Base-by-base conservation (phyloP, 2,329 filamentous ascomycete species). In the Alternaria brassicicola region DNA sequence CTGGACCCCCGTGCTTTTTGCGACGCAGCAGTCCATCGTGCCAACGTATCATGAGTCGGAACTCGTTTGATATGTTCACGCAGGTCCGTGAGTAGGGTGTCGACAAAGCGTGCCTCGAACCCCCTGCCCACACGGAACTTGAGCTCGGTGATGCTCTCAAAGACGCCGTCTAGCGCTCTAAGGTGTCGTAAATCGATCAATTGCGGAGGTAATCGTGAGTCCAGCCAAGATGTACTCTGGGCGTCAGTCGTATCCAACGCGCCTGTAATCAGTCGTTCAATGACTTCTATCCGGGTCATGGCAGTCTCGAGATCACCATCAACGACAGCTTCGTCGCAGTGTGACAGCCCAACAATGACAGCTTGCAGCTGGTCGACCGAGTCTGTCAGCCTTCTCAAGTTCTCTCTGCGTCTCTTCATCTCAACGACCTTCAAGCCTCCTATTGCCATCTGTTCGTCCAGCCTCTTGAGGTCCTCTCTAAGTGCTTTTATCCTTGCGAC, bases 381-480 rank as follows among this genome's bases (percentile, higher is more conserved):
- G 72, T 92, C 88, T 28, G 90, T 89, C 15, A 99, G 81, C 75
- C 92, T 91, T 56, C 89, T 86, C 4, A 98, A 79, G 71, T 99
- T 99, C 67, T 96, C 91, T 67, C 90, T 86, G 52, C 92, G 86
- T 50, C 90, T 86, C 65, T 92, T 87, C 74, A 96, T 88, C 60
- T 93, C 89, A 4, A 97, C 89, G 54, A 97, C 89, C 66, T 95
- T 89, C 28, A 99, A 77, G 0, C 95, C 95, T 28, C 88, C 91
- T 3, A 92, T 81, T 1, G 93, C 94, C 77, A 98, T 92, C 67
- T 97, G 92, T 55, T 90, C 84, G 72, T 99, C 95, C 6, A 99
- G 83, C 36, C 87, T 87, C 57, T 88, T 84, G 0, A 99, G 81
- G 71, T 98, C 94, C 67, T 88, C 86, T 57, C 95, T 85, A 38